A percentile compares a stretch with the other conserved stretches of the same genome.
Conservation (phyloP, 2,329 filamentous ascomycete genomes). For the Nigrospora sphaerica region DNA sequence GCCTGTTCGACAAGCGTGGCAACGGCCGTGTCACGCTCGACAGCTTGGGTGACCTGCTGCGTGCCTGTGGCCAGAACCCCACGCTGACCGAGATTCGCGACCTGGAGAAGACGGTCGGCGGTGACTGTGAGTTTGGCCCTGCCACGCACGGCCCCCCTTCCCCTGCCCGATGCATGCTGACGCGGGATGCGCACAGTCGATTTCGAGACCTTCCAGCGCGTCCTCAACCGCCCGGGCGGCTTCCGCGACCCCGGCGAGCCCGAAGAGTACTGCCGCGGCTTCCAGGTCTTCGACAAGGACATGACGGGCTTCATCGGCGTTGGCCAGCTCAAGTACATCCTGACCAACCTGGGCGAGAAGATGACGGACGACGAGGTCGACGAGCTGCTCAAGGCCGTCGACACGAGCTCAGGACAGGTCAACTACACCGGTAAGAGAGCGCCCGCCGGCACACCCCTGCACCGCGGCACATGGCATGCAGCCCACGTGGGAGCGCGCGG, state of each 20-base stretch:
- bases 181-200: conserved; percentile 57
- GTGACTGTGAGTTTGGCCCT: conserved; percentile 68
- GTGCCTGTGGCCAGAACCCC: conserved; percentile 96
- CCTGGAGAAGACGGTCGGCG: conserved; percentile 81
- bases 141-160: neutral
- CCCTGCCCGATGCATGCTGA: conserved; percentile 4
- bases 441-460: neutral
- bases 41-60: conserved; percentile 84
- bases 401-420: conserved; percentile 92
- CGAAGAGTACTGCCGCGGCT: conserved; percentile 96
- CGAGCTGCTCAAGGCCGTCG: conserved; percentile 95
- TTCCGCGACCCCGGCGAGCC: conserved; percentile 98
- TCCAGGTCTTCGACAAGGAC: conserved; percentile 99
- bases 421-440: conserved; percentile 78
- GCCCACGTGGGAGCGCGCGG: no score
- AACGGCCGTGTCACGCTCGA: conserved; percentile 85
- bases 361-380: conserved; percentile 99
- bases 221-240: conserved; percentile 93
- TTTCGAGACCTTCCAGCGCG: conserved; percentile 93
- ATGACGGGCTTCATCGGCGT: conserved; percentile 97
- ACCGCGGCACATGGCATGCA: neutral
- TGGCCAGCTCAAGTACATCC: conserved; percentile 93
- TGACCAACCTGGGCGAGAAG: conserved; percentile 98
- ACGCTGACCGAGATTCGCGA: conserved; percentile 89
- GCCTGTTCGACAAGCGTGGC: conserved; percentile 98